These are phyloP conservation scores for Pinus albicaulis DNA, from an alignment of 75 land plant genomes.

Conservation along the genomic window DNA sequence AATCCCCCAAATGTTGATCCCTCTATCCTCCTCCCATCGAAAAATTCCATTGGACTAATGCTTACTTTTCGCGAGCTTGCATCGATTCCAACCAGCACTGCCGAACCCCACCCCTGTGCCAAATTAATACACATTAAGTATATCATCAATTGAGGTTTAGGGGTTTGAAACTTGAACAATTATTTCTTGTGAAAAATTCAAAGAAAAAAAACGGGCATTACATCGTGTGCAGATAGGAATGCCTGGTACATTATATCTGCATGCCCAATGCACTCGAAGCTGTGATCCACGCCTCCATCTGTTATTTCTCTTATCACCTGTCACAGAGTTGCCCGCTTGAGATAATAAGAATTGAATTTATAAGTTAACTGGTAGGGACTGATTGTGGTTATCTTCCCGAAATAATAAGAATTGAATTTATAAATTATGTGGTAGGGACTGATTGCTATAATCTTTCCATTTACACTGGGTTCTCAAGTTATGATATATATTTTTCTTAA, in stretches of 20 bases:
- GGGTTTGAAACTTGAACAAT: too few species aligned
- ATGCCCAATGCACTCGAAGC: constrained; percentile 46
- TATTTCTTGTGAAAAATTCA: not conserved
- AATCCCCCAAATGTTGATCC: constrained; percentile 22
- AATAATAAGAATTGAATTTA: too few species aligned
- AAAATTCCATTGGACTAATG: constrained; percentile 11
- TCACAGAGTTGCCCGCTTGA: too few species aligned
- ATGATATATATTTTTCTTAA: too few species aligned
- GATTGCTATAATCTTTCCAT: too few species aligned
- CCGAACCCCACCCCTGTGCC: constrained; percentile 33
- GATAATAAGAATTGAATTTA: too few species aligned
- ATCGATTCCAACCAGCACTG: constrained; percentile 35
- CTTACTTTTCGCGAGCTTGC: constrained; percentile 4
- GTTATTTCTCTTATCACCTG: constrained; percentile 38
- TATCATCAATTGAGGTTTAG: too few species aligned
- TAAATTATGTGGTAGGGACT: too few species aligned
- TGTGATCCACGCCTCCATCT: constrained; percentile 44
- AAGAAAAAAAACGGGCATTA: not conserved
- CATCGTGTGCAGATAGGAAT: constrained; percentile 22
- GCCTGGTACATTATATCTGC: constrained; percentile 27
- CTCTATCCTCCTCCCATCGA: constrained; percentile 14
- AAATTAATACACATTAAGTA: too few species aligned
- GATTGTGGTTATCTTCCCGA: too few species aligned
- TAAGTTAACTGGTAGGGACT: too few species aligned
- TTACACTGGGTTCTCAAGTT: too few species aligned